Percentiles rank a stretch among this genome's conserved stretches.
These are phyloP conservation scores for Neopestalotiopsis sp. DNA, from an alignment of 2,329 filamentous ascomycete genomes.

Conservation along the genomic window DNA sequence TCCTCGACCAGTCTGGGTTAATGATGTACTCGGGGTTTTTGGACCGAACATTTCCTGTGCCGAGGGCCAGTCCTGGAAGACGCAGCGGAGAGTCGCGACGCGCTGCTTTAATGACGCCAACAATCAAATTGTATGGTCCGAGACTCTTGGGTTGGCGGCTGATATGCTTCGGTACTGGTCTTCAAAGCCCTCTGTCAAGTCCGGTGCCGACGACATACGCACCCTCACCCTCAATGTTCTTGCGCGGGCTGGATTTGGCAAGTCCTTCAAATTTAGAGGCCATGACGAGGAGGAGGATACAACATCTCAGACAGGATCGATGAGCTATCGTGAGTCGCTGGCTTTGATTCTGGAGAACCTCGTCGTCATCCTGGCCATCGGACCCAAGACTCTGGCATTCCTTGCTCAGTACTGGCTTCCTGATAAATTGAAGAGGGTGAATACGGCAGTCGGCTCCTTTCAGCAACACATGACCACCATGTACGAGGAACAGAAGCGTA, in stretches of 20 bases:
- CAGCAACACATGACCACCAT: conserved; percentile 33
- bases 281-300: conserved; percentile 28
- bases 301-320: background rate
- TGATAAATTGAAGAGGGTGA: conserved; percentile 22
- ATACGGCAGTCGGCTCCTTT: conserved; percentile 31
- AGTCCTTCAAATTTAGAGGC: conserved; percentile 30
- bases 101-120: conserved; percentile 36
- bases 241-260: conserved; percentile 28
- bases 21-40: conserved; percentile 24
- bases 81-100: conserved; percentile 30
- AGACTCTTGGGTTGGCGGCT: conserved; percentile 26
- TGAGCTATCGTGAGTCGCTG: conserved; percentile 30
- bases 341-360: conserved; percentile 32
- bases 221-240: conserved; percentile 35
- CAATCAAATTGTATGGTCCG: conserved; percentile 34
- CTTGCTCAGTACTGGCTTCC: conserved; percentile 26
- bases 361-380: conserved; percentile 29
- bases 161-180: conserved; percentile 37
- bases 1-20: no score
- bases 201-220: conserved; percentile 29
- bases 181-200: conserved; percentile 23
- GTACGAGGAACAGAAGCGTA: conserved; percentile 36
- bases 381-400: background rate
- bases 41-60: conserved; percentile 23
- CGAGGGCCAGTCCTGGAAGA: conserved; percentile 20